Percentiles rank a stretch among this genome's conserved stretches.
Conservation (phyloP, 495 filamentous ascomycete species). For the Daldinia loculata region DNA sequence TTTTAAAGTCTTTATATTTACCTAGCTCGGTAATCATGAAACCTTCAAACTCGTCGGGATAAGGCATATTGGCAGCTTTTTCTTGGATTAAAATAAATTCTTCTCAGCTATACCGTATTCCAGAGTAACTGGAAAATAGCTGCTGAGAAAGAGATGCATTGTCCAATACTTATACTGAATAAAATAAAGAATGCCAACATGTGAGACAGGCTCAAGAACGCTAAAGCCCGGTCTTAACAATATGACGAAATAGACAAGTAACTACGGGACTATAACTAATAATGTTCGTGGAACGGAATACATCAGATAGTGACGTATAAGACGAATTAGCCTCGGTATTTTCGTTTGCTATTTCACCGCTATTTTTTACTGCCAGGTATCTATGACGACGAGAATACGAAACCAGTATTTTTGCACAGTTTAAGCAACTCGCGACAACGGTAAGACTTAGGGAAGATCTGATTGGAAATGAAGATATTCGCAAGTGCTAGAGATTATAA, state of each 20-base stretch:
- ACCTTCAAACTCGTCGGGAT: slow-evolving; percentile 79
- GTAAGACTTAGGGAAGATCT: background rate
- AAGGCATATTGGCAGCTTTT: slow-evolving; percentile 63
- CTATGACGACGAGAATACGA: slow-evolving; percentile 21
- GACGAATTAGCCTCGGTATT: background rate
- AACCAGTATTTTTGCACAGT: background rate
- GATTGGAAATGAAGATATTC: background rate
- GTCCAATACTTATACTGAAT: background rate
- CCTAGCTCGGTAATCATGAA: slow-evolving; percentile 72
- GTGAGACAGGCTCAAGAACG: background rate
- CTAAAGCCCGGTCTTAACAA: background rate
- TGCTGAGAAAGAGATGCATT: background rate
- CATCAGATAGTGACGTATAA: slow-evolving; percentile 9
- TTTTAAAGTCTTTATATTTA: slow-evolving; percentile 69
- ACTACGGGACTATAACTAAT: background rate
- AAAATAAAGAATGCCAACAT: background rate
- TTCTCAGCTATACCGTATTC: background rate
- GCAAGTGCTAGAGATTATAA: background rate
- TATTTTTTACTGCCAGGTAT: background rate
- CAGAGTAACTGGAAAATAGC: background rate
- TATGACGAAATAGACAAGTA: slow-evolving; percentile 21
- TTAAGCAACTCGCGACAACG: background rate
- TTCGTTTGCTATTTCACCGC: background rate
- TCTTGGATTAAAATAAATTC: background rate
- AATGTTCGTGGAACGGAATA: background rate